Evolutionary conservation across 352 stramenopile species (phyloP).

Genomic region (Phytophthora syringae): DNA sequence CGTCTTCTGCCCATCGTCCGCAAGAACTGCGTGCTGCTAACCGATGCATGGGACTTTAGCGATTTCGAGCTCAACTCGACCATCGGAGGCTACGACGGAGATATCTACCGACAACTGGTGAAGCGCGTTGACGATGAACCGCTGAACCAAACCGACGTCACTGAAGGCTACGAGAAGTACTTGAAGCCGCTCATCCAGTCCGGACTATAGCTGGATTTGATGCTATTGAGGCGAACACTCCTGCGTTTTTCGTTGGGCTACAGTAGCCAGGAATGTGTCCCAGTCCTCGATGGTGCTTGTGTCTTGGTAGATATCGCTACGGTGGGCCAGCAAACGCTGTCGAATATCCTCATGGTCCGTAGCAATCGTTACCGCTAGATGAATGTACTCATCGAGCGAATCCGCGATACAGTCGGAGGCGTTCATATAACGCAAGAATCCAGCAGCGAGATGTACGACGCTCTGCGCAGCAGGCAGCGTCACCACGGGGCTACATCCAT

Average conservation of each 20-base stretch:
- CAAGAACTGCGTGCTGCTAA: too few relatives aligned
- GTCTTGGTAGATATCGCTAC: conserved; percentile 37
- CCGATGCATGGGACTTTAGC: too few relatives aligned
- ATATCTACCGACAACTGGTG: conserved; percentile 65
- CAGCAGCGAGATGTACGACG: conserved; percentile 62
- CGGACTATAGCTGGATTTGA: conserved; percentile 9
- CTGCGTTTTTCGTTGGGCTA: conserved; percentile 5
- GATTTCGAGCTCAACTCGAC: conserved; percentile 69
- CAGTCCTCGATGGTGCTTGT: conserved; percentile 40
- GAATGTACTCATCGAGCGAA: conserved; percentile 49
- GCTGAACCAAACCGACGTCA: conserved; percentile 51
- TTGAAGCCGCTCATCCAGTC: conserved; percentile 42
- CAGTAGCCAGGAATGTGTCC: conserved; percentile 39
- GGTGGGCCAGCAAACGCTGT: conserved; percentile 22
- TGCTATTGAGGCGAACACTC: background rate
- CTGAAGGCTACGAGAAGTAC: conserved; percentile 53
- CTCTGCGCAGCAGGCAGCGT: conserved; percentile 59
- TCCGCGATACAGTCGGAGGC: conserved; percentile 48
- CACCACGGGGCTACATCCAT: conserved; percentile 53
- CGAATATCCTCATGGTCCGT: conserved; percentile 30
- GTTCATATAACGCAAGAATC: conserved; percentile 67
- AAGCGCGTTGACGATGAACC: conserved; percentile 46
- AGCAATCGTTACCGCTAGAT: conserved; percentile 42
- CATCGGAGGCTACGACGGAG: conserved; percentile 58
- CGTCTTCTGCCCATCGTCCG: conserved; percentile 42